These are phyloP conservation scores for Solanum tarapatanum DNA, from an alignment of 257 asterid genomes.

Conservation along the genomic window DNA sequence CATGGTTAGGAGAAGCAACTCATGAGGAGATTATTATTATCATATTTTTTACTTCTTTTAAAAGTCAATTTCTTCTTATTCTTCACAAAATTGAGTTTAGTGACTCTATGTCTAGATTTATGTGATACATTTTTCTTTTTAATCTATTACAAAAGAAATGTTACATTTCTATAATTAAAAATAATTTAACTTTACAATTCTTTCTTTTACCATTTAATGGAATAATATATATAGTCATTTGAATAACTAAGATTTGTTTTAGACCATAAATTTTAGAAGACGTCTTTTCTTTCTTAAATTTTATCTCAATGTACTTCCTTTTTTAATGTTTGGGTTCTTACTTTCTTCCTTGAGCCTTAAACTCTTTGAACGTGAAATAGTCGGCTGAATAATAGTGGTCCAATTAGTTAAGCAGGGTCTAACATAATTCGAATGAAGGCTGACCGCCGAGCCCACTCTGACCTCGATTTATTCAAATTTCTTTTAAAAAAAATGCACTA, in stretches of 20 bases:
- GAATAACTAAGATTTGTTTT: background rate
- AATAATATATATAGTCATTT: background rate
- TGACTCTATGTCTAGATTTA: background rate
- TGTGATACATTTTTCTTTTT: background rate
- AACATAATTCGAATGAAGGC: too few species aligned
- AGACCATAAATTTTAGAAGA: background rate
- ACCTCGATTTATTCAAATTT: too few species aligned
- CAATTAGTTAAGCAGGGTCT: too few species aligned
- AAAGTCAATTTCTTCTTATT: background rate
- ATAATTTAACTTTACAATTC: background rate
- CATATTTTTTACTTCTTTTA: background rate
- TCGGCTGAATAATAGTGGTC: too few species aligned
- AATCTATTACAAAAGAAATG: background rate
- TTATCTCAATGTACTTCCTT: background rate
- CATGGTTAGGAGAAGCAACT: background rate
- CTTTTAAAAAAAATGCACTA: too few species aligned
- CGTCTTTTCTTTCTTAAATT: background rate
- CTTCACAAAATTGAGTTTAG: background rate
- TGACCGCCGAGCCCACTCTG: rapidly evolving
- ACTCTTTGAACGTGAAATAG: background rate
- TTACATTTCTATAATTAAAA: background rate
- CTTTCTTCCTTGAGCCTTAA: background rate
- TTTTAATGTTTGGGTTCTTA: background rate
- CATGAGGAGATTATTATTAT: background rate
- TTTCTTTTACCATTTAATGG: background rate